Base-by-base conservation (phyloP, 768 basidiomycete genomes). In the Leccinum subgranulosum region DNA sequence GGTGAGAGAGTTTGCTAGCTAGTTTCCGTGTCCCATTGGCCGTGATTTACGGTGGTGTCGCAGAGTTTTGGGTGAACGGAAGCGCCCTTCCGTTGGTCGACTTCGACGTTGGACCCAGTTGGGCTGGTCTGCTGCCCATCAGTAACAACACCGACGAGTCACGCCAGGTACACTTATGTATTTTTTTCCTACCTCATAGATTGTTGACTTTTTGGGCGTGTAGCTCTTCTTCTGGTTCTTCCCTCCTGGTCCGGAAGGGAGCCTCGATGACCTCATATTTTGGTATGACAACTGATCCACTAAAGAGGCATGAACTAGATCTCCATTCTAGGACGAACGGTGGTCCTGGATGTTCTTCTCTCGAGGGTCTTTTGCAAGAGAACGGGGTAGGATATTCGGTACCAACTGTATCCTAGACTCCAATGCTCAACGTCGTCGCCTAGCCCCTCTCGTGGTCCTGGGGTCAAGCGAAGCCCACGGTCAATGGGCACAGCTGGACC, bases 191-290 rank as follows among this genome's bases (percentile, higher is more conserved):
- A 2, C 19, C 8, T 47, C 10, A 12, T 2, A 21, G 21, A 3
- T 53, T 28, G 17, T 17, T 51, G 29, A 55, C n/a, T 5, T 5
- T 14, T 28, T n/a, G 12, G 9, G 11, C 17, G 5, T 34, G 0
- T 54, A 90, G 87, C 79, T 90, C 15, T 91, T 86, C 76, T 91
- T 91, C 74, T 90, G 89, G 88, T 86, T 89, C 73, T 90, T 89
- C 76, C 89, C 89, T 54, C 86, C 88, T 2, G 88, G 87, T 4
- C 86, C 86, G 0, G 74, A 83, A 62, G 89, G 88, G 19, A 87
- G 84, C 61, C 66, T 81, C 4, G 86, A 91, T 63, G 87, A 90
- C 65, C 64, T 91, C 46, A 85, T 90, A 31, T 87, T 90, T 70
- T 90, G 88, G 88, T 86, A 62, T 50, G 56, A 10, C 10, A 1